Percentiles rank a stretch among this genome's conserved stretches.
Evolutionary conservation across 495 filamentous ascomycete genomes (phyloP).

Genomic region (Penicillium parvum): DNA sequence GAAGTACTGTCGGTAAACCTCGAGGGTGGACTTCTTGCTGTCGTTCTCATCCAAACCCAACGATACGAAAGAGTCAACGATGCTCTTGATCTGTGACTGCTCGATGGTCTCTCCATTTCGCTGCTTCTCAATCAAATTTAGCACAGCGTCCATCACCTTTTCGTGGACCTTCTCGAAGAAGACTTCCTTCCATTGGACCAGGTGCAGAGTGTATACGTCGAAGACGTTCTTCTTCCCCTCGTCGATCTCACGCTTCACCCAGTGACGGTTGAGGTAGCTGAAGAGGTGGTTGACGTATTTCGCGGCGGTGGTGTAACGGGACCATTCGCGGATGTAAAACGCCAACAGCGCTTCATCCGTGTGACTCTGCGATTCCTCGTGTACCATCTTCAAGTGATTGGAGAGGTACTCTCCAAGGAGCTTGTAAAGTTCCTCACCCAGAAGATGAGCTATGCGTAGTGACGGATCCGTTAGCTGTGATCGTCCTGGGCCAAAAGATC

Average conservation of each 20-base stretch:
- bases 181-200: conserved; percentile 90
- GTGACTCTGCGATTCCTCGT: conserved; percentile 65
- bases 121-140: conserved; percentile 96
- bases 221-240: conserved; percentile 98
- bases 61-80: conserved; percentile 95
- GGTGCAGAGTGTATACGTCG: conserved; percentile 94
- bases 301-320: conserved; percentile 88
- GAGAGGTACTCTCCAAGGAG: conserved; percentile 81
- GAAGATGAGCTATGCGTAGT: conserved; percentile 65
- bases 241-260: conserved; percentile 98
- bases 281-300: conserved; percentile 98
- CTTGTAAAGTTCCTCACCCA: conserved; percentile 95
- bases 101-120: conserved; percentile 98
- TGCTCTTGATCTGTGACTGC: conserved; percentile 91
- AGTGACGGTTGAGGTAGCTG: conserved; percentile 94
- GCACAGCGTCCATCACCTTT: conserved; percentile 90
- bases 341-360: conserved; percentile 82
- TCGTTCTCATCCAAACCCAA: conserved; percentile 92
- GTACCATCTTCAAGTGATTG: conserved; percentile 63
- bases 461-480: conserved; percentile 9
- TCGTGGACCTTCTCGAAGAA: conserved; percentile 79
- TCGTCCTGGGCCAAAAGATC: background rate
- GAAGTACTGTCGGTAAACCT: conserved; percentile 89
- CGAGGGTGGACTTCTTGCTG: conserved; percentile 86
- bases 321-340: conserved; percentile 98